Conservation (phyloP, 73 alveolate species). For the Halteria grandinella region DNA sequence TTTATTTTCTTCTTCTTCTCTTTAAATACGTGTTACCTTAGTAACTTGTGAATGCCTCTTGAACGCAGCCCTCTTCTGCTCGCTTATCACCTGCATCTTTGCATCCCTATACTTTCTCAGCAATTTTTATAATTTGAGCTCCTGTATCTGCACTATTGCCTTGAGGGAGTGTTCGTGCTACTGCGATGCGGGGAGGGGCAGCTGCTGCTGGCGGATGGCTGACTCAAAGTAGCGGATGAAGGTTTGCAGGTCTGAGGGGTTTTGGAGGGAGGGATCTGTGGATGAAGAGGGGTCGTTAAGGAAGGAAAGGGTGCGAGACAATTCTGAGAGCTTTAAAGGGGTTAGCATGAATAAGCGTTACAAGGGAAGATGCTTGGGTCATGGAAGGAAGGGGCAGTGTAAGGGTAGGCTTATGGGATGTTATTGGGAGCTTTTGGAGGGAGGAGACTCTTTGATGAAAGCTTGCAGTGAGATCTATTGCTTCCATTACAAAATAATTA, state of each 20-base stretch:
- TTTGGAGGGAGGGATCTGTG: no score
- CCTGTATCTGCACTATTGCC: conserved; percentile 25
- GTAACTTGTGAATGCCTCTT: no score
- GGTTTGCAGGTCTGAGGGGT: conserved; percentile 32
- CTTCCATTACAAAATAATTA: not conserved
- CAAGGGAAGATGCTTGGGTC: no score
- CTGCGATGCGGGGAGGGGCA: not conserved
- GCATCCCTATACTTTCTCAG: conserved; percentile 29
- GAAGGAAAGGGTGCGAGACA: no score
- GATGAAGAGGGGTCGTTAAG: no score
- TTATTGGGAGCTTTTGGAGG: not conserved
- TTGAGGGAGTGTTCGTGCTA: not conserved
- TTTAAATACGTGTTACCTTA: not conserved
- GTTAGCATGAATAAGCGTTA: no score
- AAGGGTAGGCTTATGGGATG: not conserved
- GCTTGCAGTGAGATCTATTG: conserved; percentile 24
- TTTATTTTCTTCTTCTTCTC: not conserved
- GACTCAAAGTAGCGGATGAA: conserved; percentile 27
- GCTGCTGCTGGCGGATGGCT: not conserved
- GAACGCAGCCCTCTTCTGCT: no score
- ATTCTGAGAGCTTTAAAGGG: no score
- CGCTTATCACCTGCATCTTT: not conserved
- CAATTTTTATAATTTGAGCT: conserved; percentile 19
- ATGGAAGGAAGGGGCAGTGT: no score
- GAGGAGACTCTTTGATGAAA: not conserved